These are phyloP conservation scores for Coniochaeta pulveracea DNA, from an alignment of 2,329 filamentous ascomycete species.

Conservation along the genomic window DNA sequence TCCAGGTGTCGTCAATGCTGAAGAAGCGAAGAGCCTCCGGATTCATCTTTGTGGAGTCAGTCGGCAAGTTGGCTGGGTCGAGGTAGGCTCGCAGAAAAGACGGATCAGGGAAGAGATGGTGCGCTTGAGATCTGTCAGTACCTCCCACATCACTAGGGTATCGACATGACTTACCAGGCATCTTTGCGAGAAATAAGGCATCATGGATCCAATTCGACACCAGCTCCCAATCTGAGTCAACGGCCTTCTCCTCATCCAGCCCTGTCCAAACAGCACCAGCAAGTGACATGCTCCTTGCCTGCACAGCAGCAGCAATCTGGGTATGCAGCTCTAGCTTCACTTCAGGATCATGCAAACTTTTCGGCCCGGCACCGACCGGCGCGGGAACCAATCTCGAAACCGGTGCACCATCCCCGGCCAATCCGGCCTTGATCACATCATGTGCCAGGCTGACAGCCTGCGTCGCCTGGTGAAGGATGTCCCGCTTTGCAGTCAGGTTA, in stretches of 20 bases:
- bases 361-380: neutral
- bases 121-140: too few relatives aligned
- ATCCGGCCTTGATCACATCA: neutral
- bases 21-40: conserved; percentile 25
- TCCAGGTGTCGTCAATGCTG: conserved; percentile 25
- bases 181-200: conserved; percentile 4
- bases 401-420: neutral
- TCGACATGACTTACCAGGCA: too few relatives aligned
- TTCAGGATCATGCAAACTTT: neutral
- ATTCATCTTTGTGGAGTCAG: too few relatives aligned
- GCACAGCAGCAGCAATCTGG: neutral
- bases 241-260: neutral
- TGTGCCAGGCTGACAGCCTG: neutral
- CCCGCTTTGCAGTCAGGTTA: too few relatives aligned
- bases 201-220: conserved; percentile 6
- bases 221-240: neutral
- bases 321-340: neutral
- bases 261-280: neutral
- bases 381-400: neutral
- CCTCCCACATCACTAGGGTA: too few relatives aligned
- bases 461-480: too few relatives aligned
- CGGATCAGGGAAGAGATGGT: conserved; percentile 23
- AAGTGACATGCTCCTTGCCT: neutral
- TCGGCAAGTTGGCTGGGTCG: too few relatives aligned
- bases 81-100: conserved; percentile 15